Percentiles rank a stretch among this genome's conserved stretches.
Conservation (phyloP, 2,329 filamentous ascomycete genomes). For the Zopfia rhizophila region DNA sequence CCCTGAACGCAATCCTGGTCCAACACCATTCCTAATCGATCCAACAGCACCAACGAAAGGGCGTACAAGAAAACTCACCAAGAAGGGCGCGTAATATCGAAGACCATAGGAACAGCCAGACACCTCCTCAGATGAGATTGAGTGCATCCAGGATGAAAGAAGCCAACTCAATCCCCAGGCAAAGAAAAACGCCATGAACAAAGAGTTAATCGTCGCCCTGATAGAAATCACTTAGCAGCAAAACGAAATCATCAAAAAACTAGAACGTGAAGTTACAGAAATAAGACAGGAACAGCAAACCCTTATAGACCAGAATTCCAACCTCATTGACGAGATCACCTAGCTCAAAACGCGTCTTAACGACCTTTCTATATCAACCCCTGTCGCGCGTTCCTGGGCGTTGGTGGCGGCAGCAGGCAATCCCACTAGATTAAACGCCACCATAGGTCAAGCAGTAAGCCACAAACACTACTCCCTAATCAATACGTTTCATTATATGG, state of each 20-base stretch:
- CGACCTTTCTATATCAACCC: slow-evolving; percentile 12
- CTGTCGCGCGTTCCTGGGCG: slow-evolving; percentile 11
- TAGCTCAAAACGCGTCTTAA: slow-evolving; percentile 17
- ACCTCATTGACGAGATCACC: slow-evolving; percentile 14
- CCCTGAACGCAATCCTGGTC: background rate
- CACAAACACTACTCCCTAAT: slow-evolving; percentile 7
- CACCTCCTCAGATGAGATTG: slow-evolving; percentile 13
- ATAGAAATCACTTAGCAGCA: slow-evolving; percentile 14
- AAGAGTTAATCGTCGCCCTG: slow-evolving; percentile 13
- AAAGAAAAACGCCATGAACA: slow-evolving; percentile 16
- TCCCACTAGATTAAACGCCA: slow-evolving; percentile 10
- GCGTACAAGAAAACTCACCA: slow-evolving; percentile 8
- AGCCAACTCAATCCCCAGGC: slow-evolving; percentile 7
- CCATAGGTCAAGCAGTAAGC: slow-evolving; percentile 7
- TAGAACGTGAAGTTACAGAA: slow-evolving; percentile 15
- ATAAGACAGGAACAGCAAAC: slow-evolving; percentile 14
- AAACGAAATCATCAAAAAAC: slow-evolving; percentile 13
- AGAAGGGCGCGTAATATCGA: slow-evolving; percentile 12
- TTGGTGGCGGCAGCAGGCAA: slow-evolving; percentile 11
- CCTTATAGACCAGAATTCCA: slow-evolving; percentile 14
- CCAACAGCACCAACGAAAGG: slow-evolving; percentile 11
- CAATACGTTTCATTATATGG: slow-evolving; percentile 11
- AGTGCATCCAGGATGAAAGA: slow-evolving; percentile 11
- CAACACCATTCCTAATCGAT: background rate
- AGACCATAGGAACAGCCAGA: slow-evolving; percentile 12